Percentiles rank a stretch among this genome's conserved stretches.
Evolutionary conservation across 2,329 filamentous ascomycete genomes (phyloP).

Genomic region (Aspergillus ruber): DNA sequence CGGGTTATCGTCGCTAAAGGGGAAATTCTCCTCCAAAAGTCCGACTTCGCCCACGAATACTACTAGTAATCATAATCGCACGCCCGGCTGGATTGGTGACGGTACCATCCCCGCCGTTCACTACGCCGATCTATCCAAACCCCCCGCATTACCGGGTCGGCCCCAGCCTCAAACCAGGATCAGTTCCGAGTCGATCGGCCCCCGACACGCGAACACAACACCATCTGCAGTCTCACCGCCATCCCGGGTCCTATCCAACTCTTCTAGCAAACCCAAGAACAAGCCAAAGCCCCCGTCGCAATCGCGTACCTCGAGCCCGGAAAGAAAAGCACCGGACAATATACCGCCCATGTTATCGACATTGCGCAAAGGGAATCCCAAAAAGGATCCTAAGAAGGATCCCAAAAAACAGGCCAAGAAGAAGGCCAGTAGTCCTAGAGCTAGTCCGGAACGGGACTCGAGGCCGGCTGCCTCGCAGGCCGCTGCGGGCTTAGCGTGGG

Average conservation of each 20-base stretch:
- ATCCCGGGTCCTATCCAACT: slow-evolving; percentile 22
- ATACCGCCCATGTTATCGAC: slow-evolving; percentile 44
- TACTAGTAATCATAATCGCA: slow-evolving; percentile 1
- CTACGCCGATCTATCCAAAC: slow-evolving; percentile 75
- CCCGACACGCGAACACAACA: slow-evolving; percentile 9
- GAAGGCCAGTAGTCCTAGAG: neutral
- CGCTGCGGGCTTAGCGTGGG: slow-evolving; percentile 59
- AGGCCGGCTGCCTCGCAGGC: slow-evolving; percentile 56
- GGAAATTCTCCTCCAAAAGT: slow-evolving; percentile 17
- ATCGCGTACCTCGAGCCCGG: slow-evolving; percentile 53
- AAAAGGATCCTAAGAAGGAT: slow-evolving; percentile 35
- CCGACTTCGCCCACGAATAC: slow-evolving; percentile 13
- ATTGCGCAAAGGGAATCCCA: slow-evolving; percentile 43
- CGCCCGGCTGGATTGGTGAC: slow-evolving; percentile 63
- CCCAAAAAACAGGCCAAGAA: slow-evolving; percentile 39
- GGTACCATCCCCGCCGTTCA: slow-evolving; percentile 75
- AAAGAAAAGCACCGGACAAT: slow-evolving; percentile 46
- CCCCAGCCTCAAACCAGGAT: slow-evolving; percentile 15
- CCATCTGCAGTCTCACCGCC: slow-evolving; percentile 12
- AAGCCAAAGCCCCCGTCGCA: slow-evolving; percentile 23
- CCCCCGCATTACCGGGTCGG: slow-evolving; percentile 52
- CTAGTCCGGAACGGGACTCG: slow-evolving; percentile 29
- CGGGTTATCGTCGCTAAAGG: slow-evolving; percentile 14
- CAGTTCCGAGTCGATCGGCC: slow-evolving; percentile 15
- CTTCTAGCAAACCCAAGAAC: slow-evolving; percentile 38